A percentile compares a stretch with the other conserved stretches of the same genome.
phyloP scores from a whole-genome alignment of 1,284 basidiomycete species.

The Fomes fomentarius region DNA sequence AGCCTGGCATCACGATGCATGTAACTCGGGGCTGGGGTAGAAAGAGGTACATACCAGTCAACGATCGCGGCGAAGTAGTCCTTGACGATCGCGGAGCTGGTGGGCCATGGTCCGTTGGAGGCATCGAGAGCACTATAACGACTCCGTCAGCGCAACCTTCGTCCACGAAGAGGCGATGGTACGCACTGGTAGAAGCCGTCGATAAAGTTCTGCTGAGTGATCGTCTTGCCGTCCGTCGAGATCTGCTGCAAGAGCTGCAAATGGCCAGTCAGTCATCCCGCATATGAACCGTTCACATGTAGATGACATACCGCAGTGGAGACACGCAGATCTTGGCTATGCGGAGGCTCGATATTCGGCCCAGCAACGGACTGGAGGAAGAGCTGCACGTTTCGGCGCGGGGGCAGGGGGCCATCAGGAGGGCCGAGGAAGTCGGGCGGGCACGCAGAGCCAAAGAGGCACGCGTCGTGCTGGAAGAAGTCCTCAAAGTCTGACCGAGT shows the following conservation, averaged over 20 bases:
- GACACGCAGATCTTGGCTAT: neutral
- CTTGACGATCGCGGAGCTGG: neutral
- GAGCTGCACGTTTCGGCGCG: conserved; percentile 1
- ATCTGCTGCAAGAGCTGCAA: neutral
- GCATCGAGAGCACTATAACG: neutral
- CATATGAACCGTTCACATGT: no score
- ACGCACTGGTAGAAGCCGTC: conserved; percentile 4
- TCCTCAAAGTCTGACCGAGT: neutral
- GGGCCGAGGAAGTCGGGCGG: neutral
- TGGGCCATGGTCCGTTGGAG: neutral
- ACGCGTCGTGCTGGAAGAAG: neutral
- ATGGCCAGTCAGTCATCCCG: no score
- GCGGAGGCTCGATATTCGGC: neutral
- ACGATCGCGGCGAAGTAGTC: neutral
- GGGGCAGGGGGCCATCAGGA: neutral
- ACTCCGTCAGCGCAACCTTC: neutral
- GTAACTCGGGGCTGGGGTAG: no score
- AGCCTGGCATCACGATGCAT: no score
- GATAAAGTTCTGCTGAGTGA: conserved; percentile 3
- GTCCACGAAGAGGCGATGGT: no score
- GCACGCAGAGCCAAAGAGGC: neutral
- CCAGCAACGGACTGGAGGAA: neutral
- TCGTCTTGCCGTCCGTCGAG: neutral
- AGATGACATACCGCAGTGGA: neutral
- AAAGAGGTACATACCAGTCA: neutral